These are phyloP conservation scores for Isabelozyma heimii DNA, from an alignment of 805 yeast species.

Conservation along the genomic window DNA sequence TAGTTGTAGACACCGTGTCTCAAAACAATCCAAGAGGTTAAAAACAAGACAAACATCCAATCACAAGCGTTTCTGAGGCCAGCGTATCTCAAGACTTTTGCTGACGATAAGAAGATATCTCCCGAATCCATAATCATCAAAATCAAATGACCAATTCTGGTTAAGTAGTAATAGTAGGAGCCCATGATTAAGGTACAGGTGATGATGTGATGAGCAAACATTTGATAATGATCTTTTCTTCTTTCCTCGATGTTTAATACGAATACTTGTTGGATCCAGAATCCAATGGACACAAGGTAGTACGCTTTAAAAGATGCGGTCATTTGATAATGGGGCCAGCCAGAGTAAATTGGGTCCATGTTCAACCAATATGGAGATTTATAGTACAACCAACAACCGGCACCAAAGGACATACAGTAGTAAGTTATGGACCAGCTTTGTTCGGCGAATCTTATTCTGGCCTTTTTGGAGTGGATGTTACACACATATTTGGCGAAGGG, in stretches of 20 bases:
- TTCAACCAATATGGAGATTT: conserved; percentile 59
- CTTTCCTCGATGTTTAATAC: conserved; percentile 74
- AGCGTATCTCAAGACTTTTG: conserved; percentile 75
- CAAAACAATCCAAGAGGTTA: conserved; percentile 64
- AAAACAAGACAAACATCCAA: conserved; percentile 61
- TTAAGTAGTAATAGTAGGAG: conserved; percentile 69
- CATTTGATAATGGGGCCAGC: conserved; percentile 74
- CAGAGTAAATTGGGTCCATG: conserved; percentile 55
- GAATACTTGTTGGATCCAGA: conserved; percentile 79
- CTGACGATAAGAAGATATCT: conserved; percentile 67
- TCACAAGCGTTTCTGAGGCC: conserved; percentile 65
- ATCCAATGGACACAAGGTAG: conserved; percentile 69
- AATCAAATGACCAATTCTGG: conserved; percentile 76
- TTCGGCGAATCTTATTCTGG: conserved; percentile 72
- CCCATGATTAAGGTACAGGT: conserved; percentile 68
- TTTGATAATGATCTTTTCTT: conserved; percentile 81
- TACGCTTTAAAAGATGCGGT: conserved; percentile 55
- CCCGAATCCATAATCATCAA: conserved; percentile 80
- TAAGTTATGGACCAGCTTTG: conserved; percentile 78
- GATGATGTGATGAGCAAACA: conserved; percentile 86
- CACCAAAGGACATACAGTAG: conserved; percentile 51
- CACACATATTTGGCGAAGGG: conserved; percentile 49
- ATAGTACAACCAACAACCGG: conserved; percentile 58
- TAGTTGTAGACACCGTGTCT: conserved; percentile 76
- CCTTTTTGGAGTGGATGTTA: conserved; percentile 48